phyloP scores from a whole-genome alignment of 2,329 filamentous ascomycete genomes.

The Fusarium sambucinum region DNA sequence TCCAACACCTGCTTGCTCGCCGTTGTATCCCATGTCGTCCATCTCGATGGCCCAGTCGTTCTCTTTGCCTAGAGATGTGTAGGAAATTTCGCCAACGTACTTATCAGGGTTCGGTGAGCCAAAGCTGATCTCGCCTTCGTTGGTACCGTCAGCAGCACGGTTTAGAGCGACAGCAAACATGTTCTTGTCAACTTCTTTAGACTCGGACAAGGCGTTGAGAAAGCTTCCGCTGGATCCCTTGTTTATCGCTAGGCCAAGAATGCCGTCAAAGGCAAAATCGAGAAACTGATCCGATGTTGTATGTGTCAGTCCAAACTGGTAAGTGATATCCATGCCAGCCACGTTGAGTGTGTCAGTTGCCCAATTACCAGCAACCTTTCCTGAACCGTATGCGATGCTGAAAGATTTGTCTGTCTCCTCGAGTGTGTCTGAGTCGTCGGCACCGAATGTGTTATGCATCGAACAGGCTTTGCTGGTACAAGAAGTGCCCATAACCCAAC shows the following conservation, averaged over 20 bases:
- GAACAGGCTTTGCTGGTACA: slow-evolving; percentile 76
- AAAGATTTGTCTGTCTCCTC: slow-evolving; percentile 67
- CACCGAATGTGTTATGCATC: slow-evolving; percentile 77
- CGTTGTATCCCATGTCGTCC: slow-evolving; percentile 73
- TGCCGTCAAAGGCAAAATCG: slow-evolving; percentile 87
- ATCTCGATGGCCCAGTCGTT: slow-evolving; percentile 80
- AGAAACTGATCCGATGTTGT: slow-evolving; percentile 79
- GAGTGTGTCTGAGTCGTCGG: slow-evolving; percentile 73
- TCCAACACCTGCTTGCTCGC: slow-evolving; percentile 67
- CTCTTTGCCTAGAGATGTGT: slow-evolving; percentile 66
- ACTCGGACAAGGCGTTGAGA: slow-evolving; percentile 69
- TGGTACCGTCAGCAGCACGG: slow-evolving; percentile 72
- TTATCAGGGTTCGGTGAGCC: slow-evolving; percentile 75
- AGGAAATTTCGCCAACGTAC: slow-evolving; percentile 76
- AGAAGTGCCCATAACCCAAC: slow-evolving; percentile 82
- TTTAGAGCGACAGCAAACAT: slow-evolving; percentile 79
- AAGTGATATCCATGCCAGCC: slow-evolving; percentile 71
- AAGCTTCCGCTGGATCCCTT: slow-evolving; percentile 73
- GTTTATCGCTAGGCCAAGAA: slow-evolving; percentile 80
- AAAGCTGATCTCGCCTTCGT: slow-evolving; percentile 82
- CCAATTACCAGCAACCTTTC: slow-evolving; percentile 75
- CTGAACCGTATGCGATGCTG: slow-evolving; percentile 80
- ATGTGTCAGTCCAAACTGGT: slow-evolving; percentile 79
- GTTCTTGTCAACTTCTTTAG: slow-evolving; percentile 70
- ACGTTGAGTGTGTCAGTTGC: slow-evolving; percentile 76